Evolutionary conservation across 441 rosid genomes (phyloP).

Genomic region (Eugenia klotzschiana): DNA sequence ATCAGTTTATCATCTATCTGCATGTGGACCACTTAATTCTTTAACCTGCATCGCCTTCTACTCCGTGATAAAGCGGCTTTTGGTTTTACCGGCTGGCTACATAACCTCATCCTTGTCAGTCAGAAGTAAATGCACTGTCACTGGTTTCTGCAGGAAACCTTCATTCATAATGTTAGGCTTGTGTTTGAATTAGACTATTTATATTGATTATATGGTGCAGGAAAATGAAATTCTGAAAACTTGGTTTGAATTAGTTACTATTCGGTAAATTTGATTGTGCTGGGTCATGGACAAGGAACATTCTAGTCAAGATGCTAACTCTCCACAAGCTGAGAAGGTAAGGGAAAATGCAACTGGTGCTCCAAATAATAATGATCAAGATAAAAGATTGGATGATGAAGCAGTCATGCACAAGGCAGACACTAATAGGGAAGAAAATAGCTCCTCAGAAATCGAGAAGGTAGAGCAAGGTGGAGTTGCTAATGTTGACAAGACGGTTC

Average conservation of each 20-base stretch:
- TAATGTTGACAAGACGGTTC: background rate
- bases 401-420: background rate
- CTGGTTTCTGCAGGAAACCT: background rate
- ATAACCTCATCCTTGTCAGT: background rate
- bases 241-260: constrained; percentile 4
- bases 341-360: constrained; percentile 1
- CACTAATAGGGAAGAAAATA: background rate
- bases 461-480: background rate
- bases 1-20: background rate
- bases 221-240: background rate
- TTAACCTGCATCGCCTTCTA: background rate
- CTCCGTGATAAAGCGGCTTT: background rate
- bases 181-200: background rate
- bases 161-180: background rate
- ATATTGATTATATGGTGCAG: background rate
- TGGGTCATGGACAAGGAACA: constrained; percentile 14
- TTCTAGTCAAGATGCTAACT: background rate
- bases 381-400: background rate
- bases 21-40: background rate
- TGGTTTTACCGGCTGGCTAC: background rate
- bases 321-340: constrained; percentile 11
- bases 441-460: background rate
- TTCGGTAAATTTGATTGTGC: background rate
- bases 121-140: background rate
- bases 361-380: background rate